Conservation (phyloP, 1,284 basidiomycete species). For the Vanrija pseudolonga region DNA sequence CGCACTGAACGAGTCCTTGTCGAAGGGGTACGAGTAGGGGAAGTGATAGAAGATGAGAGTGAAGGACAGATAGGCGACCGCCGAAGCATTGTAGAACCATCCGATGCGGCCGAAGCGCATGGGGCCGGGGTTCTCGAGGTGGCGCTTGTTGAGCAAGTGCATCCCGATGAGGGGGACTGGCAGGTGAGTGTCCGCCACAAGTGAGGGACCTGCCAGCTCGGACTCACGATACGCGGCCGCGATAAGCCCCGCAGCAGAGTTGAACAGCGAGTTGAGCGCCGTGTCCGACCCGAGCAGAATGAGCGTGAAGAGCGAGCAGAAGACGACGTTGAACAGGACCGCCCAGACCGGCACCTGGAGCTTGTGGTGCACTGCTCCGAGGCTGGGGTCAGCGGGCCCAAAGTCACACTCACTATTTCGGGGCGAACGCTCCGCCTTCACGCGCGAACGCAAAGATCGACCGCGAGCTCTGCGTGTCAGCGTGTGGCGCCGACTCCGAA, state of each 20-base stretch:
- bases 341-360: slow-evolving; percentile 3
- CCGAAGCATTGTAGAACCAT: neutral
- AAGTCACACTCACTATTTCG: neutral
- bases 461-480: neutral
- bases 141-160: neutral
- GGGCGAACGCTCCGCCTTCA: slow-evolving; percentile 6
- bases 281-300: slow-evolving; percentile 2
- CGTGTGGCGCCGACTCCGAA: neutral
- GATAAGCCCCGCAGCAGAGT: neutral
- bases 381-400: neutral
- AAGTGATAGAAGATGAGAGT: slow-evolving; percentile 5
- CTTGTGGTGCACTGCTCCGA: neutral
- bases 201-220: no score
- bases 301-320: neutral
- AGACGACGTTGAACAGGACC: slow-evolving; percentile 1
- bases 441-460: slow-evolving; percentile 5
- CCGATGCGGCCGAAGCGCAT: neutral
- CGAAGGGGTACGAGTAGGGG: neutral
- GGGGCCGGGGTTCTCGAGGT: neutral
- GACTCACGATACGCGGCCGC: neutral
- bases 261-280: slow-evolving; percentile 5
- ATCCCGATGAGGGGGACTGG: neutral
- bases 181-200: neutral
- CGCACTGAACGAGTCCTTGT: slow-evolving; percentile 1
- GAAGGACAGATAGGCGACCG: neutral